Conservation (phyloP, 805 yeast species). For the Kockiozyma suomiensis region DNA sequence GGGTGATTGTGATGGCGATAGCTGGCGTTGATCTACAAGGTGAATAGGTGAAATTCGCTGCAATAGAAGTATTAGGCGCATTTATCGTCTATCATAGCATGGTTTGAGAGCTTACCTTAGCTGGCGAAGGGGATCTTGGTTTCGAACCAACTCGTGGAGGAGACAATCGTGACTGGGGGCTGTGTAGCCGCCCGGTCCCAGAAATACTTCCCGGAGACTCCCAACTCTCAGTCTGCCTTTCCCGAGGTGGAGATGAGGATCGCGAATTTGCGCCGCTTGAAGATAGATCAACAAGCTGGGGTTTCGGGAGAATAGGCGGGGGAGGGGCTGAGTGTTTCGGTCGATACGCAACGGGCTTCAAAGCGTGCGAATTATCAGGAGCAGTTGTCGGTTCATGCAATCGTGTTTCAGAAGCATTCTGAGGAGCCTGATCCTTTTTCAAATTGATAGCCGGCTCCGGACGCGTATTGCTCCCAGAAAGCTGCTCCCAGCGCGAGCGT, state of each 20-base stretch:
- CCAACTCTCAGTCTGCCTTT: not conserved
- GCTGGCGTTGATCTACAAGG: not conserved
- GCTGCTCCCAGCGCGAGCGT: conserved; percentile 32
- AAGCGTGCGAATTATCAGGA: too few species aligned
- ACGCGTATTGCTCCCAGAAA: conserved; percentile 1
- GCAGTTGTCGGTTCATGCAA: too few species aligned
- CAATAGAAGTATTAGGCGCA: not conserved
- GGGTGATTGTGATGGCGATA: not conserved
- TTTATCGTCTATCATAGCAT: not conserved
- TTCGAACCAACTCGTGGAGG: not conserved
- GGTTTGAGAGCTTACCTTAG: not conserved
- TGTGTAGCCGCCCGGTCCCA: not conserved
- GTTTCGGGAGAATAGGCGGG: conserved; percentile 6
- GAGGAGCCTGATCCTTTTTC: not conserved
- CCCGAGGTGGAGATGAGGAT: not conserved
- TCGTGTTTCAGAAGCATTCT: not conserved
- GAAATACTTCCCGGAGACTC: not conserved
- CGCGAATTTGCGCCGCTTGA: not conserved
- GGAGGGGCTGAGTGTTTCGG: conserved; percentile 5
- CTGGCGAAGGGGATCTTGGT: conserved; percentile 1
- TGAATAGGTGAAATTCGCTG: not conserved
- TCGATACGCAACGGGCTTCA: not conserved
- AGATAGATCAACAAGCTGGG: not conserved
- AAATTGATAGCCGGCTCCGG: not conserved
- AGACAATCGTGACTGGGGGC: not conserved